A percentile compares a stretch with the other conserved stretches of the same genome.
Evolutionary conservation across 1,284 basidiomycete genomes (phyloP).

Genomic region (Rhodotorula sp.): DNA sequence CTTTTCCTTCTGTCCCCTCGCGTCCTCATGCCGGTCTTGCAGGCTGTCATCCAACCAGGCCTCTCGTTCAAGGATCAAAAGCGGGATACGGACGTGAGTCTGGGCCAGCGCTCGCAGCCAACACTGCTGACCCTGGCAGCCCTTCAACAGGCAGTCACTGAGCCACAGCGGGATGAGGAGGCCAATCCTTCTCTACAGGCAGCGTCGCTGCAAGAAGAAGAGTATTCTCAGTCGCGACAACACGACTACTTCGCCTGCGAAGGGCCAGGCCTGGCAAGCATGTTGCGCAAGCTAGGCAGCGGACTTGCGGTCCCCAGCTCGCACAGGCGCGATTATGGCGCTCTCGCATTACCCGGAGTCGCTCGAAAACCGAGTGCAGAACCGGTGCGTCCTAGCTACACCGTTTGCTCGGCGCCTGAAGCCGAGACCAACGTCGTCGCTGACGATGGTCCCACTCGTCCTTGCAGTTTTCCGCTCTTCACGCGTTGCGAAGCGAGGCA

Average conservation of each 20-base stretch:
- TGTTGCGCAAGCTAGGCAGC: constrained; percentile 34
- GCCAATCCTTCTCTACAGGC: not conserved
- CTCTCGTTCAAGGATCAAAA: constrained; percentile 39
- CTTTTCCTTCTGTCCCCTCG: no score
- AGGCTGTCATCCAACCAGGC: constrained; percentile 35
- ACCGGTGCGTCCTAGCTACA: no score
- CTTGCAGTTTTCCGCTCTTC: no score
- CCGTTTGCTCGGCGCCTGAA: no score
- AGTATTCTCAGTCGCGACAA: constrained; percentile 26
- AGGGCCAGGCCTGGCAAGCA: constrained; percentile 35
- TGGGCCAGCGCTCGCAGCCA: no score
- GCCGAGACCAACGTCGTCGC: no score
- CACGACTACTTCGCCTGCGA: constrained; percentile 38
- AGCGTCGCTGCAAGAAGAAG: constrained; percentile 10
- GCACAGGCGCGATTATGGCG: no score
- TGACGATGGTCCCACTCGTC: no score
- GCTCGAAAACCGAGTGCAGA: no score
- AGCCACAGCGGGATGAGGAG: constrained; percentile 33
- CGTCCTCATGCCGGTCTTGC: not conserved
- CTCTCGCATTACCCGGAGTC: no score
- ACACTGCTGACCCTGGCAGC: not conserved
- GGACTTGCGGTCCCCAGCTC: not conserved
- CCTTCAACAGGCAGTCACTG: constrained; percentile 29
- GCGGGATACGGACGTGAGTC: constrained; percentile 34
- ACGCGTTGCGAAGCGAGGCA: no score